Evolutionary conservation across 179 eudicot genomes (phyloP).

Genomic region (Silene coronaria): DNA sequence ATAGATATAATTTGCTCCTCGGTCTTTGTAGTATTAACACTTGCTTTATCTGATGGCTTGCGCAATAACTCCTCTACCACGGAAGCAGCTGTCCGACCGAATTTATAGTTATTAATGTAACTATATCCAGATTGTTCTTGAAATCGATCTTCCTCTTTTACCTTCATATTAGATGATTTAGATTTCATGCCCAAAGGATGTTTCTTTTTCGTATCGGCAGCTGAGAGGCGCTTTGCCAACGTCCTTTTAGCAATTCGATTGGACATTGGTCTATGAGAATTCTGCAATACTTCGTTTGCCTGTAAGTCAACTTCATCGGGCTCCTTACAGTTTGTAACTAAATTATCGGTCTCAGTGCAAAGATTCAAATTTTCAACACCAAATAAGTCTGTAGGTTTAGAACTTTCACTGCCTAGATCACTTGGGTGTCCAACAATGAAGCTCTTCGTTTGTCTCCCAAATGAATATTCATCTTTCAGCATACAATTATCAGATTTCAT

Average conservation of each 20-base stretch:
- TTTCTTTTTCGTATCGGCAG: slow-evolving; percentile 34
- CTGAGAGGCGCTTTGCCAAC: slow-evolving; percentile 28
- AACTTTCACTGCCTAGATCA: slow-evolving; percentile 23
- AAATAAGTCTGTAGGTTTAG: slow-evolving; percentile 17
- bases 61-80: slow-evolving; percentile 55
- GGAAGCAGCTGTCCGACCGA: slow-evolving; percentile 63
- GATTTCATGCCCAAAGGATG: slow-evolving; percentile 26
- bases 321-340: slow-evolving; percentile 50
- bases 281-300: slow-evolving; percentile 26
- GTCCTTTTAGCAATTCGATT: slow-evolving; percentile 25
- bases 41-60: slow-evolving; percentile 53
- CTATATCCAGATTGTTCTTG: slow-evolving; percentile 27
- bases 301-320: slow-evolving; percentile 58
- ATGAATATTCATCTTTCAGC: slow-evolving; percentile 22
- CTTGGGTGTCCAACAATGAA: slow-evolving; percentile 27
- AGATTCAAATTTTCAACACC: slow-evolving; percentile 21
- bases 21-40: slow-evolving; percentile 35
- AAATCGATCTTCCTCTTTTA: slow-evolving; percentile 22
- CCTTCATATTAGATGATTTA: slow-evolving; percentile 17
- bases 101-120: slow-evolving; percentile 60
- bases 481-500: slow-evolving; percentile 24
- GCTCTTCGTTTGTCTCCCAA: slow-evolving; percentile 26
- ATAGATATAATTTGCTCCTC: slow-evolving; percentile 56
- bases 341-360: slow-evolving; percentile 30
- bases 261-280: slow-evolving; percentile 26